Base-by-base conservation (phyloP, 257 asterid species). In the Cruciata laevipes region DNA sequence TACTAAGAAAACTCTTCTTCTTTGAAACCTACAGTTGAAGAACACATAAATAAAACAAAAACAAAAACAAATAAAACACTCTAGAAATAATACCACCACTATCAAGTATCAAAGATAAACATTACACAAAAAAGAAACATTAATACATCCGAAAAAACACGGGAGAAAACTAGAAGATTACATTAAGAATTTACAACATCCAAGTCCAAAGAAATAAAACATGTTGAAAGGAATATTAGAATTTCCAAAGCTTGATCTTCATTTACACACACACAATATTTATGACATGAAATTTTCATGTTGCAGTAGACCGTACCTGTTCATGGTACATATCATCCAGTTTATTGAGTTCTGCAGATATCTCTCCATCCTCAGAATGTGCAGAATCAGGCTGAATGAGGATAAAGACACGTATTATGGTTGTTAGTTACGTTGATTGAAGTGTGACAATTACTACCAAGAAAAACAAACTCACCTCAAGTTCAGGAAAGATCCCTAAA, bases 401-500 rank as follows among this genome's bases (percentile, higher is more conserved):
- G 44, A 60, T 11, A 31, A 42, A 16, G 11, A 21, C 37, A 65
- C 24, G 44, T n/a, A 40, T 57, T 58, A 59, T n/a, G 18, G 62
- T 47, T 65, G 23, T 38, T 38, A 25, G 23, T 32, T 62, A 52
- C 40, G 21, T 18, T 16, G 23, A 23, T 3, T n/a, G 25, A 24
- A 70, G 14, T 31, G 11, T 17, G 51, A 32, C 21, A 66, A 60
- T 23, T 18, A 73, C 62, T 52, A 31, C 37, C 62, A 69, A 69
- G 70, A 66, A 71, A 49, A 79, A 16, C 63, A 59, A 72, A 70
- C 95, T 74, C 82, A 92, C 98, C 95, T 51, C 81, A 74, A 81
- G 70, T 71, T 87, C 96, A 1, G 95, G 96, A 79, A 81, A 86
- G 79, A 92, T 78, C 72, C 96, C 98, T 69, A 92, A 78, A 80